These are phyloP conservation scores for Grigorovia transvaalensis DNA, from an alignment of 805 yeast genomes.

Conservation along the genomic window DNA sequence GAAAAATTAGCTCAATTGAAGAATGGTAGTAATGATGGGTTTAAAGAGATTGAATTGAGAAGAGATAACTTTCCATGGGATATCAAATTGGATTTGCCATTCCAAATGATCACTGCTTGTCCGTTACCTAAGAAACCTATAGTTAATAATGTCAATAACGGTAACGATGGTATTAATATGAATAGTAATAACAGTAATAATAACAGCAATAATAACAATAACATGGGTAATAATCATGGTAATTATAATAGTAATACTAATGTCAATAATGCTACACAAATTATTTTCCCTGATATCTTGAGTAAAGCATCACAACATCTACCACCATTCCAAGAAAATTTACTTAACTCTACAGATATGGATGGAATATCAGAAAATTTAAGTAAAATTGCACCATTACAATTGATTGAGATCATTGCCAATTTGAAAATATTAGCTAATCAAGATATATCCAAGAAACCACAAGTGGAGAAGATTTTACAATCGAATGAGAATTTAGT, in stretches of 20 bases:
- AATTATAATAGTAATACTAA: neutral
- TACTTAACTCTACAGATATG: slow-evolving; percentile 34
- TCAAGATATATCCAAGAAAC: slow-evolving; percentile 36
- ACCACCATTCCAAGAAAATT: slow-evolving; percentile 38
- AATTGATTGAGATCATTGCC: slow-evolving; percentile 56
- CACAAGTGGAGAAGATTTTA: slow-evolving; percentile 44
- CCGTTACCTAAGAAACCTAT: slow-evolving; percentile 26
- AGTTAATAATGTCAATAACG: neutral
- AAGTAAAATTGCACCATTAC: slow-evolving; percentile 58
- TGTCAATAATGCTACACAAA: slow-evolving; percentile 5
- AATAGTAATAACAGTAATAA: neutral
- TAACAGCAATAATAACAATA: neutral
- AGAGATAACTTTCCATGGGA: slow-evolving; percentile 28
- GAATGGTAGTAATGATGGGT: neutral
- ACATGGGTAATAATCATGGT: neutral
- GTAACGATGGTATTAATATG: neutral
- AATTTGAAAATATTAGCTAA: slow-evolving; percentile 49
- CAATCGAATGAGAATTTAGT: slow-evolving; percentile 48
- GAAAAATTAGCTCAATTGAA: slow-evolving; percentile 3
- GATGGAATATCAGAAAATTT: slow-evolving; percentile 54
- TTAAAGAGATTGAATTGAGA: slow-evolving; percentile 10
- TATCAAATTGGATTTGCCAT: slow-evolving; percentile 23
- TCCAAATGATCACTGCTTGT: slow-evolving; percentile 27
- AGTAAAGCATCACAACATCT: slow-evolving; percentile 46
- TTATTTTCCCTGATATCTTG: slow-evolving; percentile 37